These are phyloP conservation scores for Suillus occidentalis DNA, from an alignment of 768 basidiomycete species.

Conservation along the genomic window DNA sequence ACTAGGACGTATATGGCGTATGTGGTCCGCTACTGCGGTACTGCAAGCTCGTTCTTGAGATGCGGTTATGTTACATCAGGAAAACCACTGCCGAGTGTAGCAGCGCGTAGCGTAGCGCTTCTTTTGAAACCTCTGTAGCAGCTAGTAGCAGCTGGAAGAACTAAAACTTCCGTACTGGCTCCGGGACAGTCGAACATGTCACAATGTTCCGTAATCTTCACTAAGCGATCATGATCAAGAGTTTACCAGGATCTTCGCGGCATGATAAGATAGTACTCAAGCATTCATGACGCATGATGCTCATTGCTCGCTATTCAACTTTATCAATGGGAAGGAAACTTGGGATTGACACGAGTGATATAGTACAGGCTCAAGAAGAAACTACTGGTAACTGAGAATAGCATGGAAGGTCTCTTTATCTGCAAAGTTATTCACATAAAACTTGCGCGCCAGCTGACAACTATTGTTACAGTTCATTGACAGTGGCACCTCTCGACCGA, in stretches of 20 bases:
- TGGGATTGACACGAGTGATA: neutral
- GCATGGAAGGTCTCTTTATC: conserved; percentile 12
- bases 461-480: conserved; percentile 4
- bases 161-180: too few species aligned
- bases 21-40: neutral
- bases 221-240: neutral
- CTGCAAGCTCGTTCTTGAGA: neutral
- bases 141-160: too few species aligned
- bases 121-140: too few species aligned
- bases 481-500: neutral
- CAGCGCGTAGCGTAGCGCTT: too few species aligned
- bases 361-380: neutral
- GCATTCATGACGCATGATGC: too few species aligned
- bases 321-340: neutral
- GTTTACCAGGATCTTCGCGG: too few species aligned
- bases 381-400: conserved; percentile 3
- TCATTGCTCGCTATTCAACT: neutral
- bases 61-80: neutral
- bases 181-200: neutral
- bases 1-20: neutral
- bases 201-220: neutral
- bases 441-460: neutral
- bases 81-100: too few species aligned
- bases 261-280: too few species aligned
- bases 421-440: conserved; percentile 12